Evolutionary conservation across 179 eudicot species (phyloP).

Genomic region (Corrigiola litoralis): DNA sequence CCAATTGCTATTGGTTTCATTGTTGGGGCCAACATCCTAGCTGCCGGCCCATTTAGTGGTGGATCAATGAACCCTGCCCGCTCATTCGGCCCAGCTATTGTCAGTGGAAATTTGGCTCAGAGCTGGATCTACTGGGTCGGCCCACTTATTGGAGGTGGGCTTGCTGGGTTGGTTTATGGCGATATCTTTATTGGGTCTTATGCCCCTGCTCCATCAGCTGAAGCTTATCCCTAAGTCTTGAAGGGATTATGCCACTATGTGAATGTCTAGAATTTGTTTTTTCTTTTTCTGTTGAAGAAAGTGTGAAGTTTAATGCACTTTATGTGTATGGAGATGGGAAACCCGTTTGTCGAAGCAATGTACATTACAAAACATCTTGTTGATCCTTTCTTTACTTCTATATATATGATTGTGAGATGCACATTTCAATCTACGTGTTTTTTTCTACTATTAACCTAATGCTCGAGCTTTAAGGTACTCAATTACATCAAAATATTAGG

Average conservation of each 20-base stretch:
- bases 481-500: no score
- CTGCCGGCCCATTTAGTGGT: slow-evolving; percentile 64
- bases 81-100: slow-evolving; percentile 72
- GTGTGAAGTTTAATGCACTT: slow-evolving; percentile 4
- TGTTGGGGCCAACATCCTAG: slow-evolving; percentile 36
- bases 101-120: slow-evolving; percentile 49
- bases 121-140: slow-evolving; percentile 82
- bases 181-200: slow-evolving; percentile 31
- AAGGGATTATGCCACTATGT: not conserved
- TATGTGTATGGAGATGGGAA: not conserved
- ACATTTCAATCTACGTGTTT: no score
- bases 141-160: slow-evolving; percentile 72
- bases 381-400: not conserved
- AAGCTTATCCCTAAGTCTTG: slow-evolving; percentile 13
- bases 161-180: slow-evolving; percentile 62
- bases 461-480: no score
- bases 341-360: not conserved
- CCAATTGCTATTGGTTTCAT: slow-evolving; percentile 38
- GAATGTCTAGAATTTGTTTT: slow-evolving; percentile 2
- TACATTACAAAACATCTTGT: slow-evolving; percentile 1
- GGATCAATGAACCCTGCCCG: slow-evolving; percentile 88
- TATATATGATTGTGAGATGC: not conserved
- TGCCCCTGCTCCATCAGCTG: slow-evolving; percentile 14
- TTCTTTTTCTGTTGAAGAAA: not conserved
- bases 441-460: no score